These are phyloP conservation scores for Botrytis byssoidea DNA, from an alignment of 2,329 filamentous ascomycete genomes.

Conservation along the genomic window DNA sequence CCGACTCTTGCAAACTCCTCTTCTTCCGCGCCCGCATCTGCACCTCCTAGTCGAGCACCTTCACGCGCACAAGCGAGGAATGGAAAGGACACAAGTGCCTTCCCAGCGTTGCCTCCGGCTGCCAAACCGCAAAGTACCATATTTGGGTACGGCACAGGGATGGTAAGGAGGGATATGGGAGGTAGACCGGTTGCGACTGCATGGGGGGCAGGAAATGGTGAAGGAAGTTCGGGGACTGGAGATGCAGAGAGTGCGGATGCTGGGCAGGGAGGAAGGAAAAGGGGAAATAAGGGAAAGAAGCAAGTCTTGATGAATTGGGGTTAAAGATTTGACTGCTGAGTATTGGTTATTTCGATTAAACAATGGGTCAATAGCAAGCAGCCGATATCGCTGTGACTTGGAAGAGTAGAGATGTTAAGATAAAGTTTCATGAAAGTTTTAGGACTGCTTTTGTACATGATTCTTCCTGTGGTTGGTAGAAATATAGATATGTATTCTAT, in stretches of 20 bases:
- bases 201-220: slow-evolving; percentile 34
- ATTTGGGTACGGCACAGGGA: slow-evolving; percentile 58
- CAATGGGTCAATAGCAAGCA: not conserved
- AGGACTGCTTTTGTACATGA: not conserved
- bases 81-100: slow-evolving; percentile 55
- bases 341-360: not conserved
- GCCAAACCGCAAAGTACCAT: slow-evolving; percentile 65
- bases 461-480: not conserved
- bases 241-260: slow-evolving; percentile 25
- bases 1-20: slow-evolving; percentile 40
- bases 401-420: not conserved
- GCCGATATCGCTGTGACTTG: not conserved
- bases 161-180: slow-evolving; percentile 53
- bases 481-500: not conserved
- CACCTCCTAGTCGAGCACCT: slow-evolving; percentile 26
- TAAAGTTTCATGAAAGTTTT: not conserved
- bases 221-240: slow-evolving; percentile 25
- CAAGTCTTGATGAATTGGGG: slow-evolving; percentile 48
- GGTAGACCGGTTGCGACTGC: slow-evolving; percentile 33
- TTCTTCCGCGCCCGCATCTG: slow-evolving; percentile 29
- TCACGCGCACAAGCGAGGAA: slow-evolving; percentile 14
- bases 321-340: not conserved
- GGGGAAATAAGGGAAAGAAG: slow-evolving; percentile 59
- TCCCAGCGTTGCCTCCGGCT: slow-evolving; percentile 79
- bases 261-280: slow-evolving; percentile 48